These are phyloP conservation scores for Psilocybe subaeruginosa DNA, from an alignment of 768 basidiomycete genomes.

Conservation along the genomic window DNA sequence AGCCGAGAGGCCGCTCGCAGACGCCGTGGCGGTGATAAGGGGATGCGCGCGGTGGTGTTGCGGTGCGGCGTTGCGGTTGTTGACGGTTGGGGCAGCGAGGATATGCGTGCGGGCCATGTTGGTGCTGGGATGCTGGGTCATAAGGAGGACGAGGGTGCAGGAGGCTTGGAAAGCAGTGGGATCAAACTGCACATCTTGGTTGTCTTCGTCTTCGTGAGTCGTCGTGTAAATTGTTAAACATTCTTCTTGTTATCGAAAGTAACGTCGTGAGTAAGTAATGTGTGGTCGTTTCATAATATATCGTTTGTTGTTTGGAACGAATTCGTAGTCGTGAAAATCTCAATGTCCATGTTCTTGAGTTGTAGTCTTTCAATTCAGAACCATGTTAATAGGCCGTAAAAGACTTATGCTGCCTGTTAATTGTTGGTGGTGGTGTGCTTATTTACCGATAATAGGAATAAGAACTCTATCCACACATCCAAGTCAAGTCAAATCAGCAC, in stretches of 20 bases:
- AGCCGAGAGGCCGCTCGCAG: constrained; percentile 43
- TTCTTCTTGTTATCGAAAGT: not conserved
- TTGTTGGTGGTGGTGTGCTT: not conserved
- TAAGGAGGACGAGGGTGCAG: not conserved
- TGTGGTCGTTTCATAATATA: not conserved
- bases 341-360: not conserved
- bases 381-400: constrained; percentile 3
- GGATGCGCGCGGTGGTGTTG: constrained; percentile 29
- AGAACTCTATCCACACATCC: not conserved
- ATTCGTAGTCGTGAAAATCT: too few species aligned
- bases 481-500: too few species aligned
- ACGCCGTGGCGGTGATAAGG: constrained; percentile 70
- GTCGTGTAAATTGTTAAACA: not conserved
- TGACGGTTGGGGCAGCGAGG: not conserved
- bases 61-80: not conserved
- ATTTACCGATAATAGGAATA: not conserved
- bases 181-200: not conserved
- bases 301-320: not conserved
- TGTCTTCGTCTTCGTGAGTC: not conserved
- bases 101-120: not conserved
- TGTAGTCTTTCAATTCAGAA: not conserved
- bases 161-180: not conserved
- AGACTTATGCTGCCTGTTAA: constrained; percentile 1
- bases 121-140: not conserved
- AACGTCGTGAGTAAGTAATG: not conserved